Percentiles rank a stretch among this genome's conserved stretches.
These are phyloP conservation scores for Plasmodium gaboni DNA, from an alignment of 169 alveolate species.

Conservation along the genomic window DNA sequence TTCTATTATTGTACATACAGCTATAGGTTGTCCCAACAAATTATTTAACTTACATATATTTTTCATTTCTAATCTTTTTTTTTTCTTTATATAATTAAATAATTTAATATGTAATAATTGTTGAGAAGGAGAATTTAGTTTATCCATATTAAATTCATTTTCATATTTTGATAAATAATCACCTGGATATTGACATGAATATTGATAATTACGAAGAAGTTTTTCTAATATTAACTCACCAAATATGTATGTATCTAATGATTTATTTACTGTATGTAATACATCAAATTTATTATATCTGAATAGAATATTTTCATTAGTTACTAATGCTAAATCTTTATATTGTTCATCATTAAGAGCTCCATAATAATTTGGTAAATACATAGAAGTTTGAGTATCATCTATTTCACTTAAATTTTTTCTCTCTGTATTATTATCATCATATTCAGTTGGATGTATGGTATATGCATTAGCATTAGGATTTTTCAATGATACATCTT, in stretches of 20 bases:
- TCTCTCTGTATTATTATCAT: slow-evolving; percentile 57
- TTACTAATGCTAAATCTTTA: slow-evolving; percentile 34
- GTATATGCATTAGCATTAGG: slow-evolving; percentile 12
- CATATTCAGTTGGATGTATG: slow-evolving; percentile 50
- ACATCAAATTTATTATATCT: slow-evolving; percentile 57
- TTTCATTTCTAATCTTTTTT: slow-evolving; percentile 72
- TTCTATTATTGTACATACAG: slow-evolving; percentile 56
- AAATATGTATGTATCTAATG: slow-evolving; percentile 65
- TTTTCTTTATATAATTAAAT: slow-evolving; percentile 61
- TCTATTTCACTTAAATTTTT: slow-evolving; percentile 68
- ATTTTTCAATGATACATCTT: slow-evolving; percentile 54
- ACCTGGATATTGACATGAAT: slow-evolving; percentile 73
- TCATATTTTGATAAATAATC: slow-evolving; percentile 67
- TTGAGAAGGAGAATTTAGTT: slow-evolving; percentile 18
- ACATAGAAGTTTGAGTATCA: slow-evolving; percentile 55
- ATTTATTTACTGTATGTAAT: slow-evolving; percentile 41
- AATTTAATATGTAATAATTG: slow-evolving; percentile 47
- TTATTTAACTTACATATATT: slow-evolving; percentile 60
- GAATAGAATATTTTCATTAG: slow-evolving; percentile 61
- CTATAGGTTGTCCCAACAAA: slow-evolving; percentile 75
- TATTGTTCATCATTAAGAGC: slow-evolving; percentile 44
- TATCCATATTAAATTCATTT: slow-evolving; percentile 52
- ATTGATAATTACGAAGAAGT: slow-evolving; percentile 48
- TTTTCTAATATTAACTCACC: slow-evolving; percentile 71
- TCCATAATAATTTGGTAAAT: slow-evolving; percentile 39